These are phyloP conservation scores for Salinomyces thailandicus DNA, from an alignment of 2,329 filamentous ascomycete genomes.

Conservation along the genomic window DNA sequence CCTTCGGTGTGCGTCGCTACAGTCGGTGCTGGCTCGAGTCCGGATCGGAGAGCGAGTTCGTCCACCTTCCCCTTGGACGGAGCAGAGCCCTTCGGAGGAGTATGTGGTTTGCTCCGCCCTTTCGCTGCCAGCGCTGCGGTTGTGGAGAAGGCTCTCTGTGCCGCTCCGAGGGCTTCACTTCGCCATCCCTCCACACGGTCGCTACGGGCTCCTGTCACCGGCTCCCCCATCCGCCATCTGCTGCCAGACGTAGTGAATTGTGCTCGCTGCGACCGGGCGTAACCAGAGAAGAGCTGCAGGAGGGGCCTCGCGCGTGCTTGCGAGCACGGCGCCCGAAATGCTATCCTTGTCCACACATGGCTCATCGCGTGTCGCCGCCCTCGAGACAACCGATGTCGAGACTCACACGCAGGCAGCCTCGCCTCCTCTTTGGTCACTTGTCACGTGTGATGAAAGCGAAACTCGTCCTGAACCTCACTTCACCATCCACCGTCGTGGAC, in stretches of 20 bases:
- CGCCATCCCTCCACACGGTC: too few relatives aligned
- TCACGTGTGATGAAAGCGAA: too few relatives aligned
- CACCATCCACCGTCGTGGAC: slow-evolving; percentile 4
- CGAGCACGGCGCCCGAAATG: slow-evolving; percentile 15
- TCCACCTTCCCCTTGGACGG: slow-evolving; percentile 1
- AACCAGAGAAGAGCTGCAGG: slow-evolving; percentile 22
- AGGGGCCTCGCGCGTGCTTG: slow-evolving; percentile 14
- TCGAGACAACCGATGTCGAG: neutral
- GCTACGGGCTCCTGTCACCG: too few relatives aligned
- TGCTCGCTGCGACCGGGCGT: slow-evolving; percentile 13
- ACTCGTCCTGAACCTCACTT: slow-evolving; percentile 5
- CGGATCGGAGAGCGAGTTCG: slow-evolving; percentile 1
- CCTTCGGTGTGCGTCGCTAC: slow-evolving; percentile 22
- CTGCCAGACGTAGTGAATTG: neutral
- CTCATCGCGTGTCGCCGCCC: slow-evolving; percentile 18
- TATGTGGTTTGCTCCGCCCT: neutral
- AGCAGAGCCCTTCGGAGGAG: neutral
- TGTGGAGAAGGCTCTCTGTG: slow-evolving; percentile 1
- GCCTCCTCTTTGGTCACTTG: too few relatives aligned
- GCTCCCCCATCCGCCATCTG: too few relatives aligned
- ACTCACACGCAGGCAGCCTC: too few relatives aligned
- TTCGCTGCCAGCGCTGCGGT: neutral
- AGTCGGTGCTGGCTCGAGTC: slow-evolving; percentile 15
- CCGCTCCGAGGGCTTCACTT: too few relatives aligned
- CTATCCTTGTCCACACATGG: slow-evolving; percentile 25